Base-by-base conservation (phyloP, 2,329 filamentous ascomycete genomes). In the Fusarium beomiforme region DNA sequence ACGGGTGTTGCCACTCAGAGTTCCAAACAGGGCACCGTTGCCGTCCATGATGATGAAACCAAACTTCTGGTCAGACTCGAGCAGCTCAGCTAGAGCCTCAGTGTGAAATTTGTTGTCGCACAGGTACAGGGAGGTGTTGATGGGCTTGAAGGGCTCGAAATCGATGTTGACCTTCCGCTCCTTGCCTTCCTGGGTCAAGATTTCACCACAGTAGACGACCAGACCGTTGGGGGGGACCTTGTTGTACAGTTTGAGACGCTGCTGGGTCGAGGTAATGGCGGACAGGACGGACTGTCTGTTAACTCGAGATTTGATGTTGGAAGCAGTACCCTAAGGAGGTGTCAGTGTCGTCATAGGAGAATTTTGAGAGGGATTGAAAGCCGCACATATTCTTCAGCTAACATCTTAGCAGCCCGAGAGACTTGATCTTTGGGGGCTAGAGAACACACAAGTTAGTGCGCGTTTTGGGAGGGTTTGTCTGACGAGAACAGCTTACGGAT, bases 51-150 rank as follows among this genome's bases (percentile, higher is more conserved):
- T 92, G 83, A 99, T 99, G 86, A 99, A 99, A 59, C 96, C 96
- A 77, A 99, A 99, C 84, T 97, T 98, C 85, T 98, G 96, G 82
- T 99, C 96, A 21, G 95, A 98, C 85, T 99, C 96, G 74, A 99
- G 91, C 78, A 99, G 89, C 86, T 99, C 96, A 74, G 95, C 96
- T 74, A 99, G 86, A 21, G 96, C 95, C 84, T 99, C 96, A 63
- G 96, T 99, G 82, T 99, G 96, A 84, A 99, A 99, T 81, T 99
- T 99, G 88, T 99, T 99, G 90, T 99, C 96, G 86, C 96, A 99
- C 68, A 99, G 93, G 83, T 99, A 99, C 49, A 99, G 89, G 46
- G 97, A 99, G 37, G 96, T 99, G 85, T 99, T 99, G 90, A 99
- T 99, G 68, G 96, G 96, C 88, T 99, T 99, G 89, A 99, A 99